These are phyloP conservation scores for Hygrocybe coccinea DNA, from an alignment of 768 basidiomycete species.

Conservation along the genomic window DNA sequence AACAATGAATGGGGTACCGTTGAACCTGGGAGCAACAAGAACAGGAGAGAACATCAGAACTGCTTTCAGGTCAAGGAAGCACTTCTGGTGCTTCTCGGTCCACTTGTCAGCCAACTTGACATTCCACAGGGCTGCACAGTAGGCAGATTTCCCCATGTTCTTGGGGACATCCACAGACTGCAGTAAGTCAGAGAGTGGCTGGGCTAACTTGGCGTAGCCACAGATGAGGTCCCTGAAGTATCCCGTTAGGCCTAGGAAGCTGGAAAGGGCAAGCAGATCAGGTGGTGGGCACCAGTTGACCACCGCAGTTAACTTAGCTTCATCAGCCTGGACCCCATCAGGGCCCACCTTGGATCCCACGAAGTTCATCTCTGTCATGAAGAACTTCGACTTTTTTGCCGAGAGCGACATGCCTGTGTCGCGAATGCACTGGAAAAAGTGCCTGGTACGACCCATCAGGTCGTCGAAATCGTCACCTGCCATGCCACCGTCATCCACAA, in stretches of 20 bases:
- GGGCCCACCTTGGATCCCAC: constrained; percentile 31
- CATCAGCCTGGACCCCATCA: constrained; percentile 32
- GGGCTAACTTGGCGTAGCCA: constrained; percentile 29
- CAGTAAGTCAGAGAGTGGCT: constrained; percentile 29
- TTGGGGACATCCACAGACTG: constrained; percentile 17
- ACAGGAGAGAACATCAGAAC: constrained; percentile 18
- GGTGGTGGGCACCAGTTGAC: constrained; percentile 31
- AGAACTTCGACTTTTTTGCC: constrained; percentile 31
- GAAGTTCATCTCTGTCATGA: constrained; percentile 34
- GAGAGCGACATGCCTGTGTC: constrained; percentile 32
- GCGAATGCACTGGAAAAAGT: constrained; percentile 25
- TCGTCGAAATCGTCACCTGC: constrained; percentile 30
- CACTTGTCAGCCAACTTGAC: constrained; percentile 24
- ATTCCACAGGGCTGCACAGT: background rate
- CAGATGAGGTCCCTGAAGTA: constrained; percentile 33
- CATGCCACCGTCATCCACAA: constrained; percentile 38
- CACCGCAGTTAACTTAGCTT: constrained; percentile 35
- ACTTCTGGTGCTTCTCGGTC: background rate
- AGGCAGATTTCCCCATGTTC: constrained; percentile 9
- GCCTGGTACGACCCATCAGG: constrained; percentile 20
- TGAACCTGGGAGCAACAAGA: constrained; percentile 10
- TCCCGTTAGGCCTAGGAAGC: constrained; percentile 34
- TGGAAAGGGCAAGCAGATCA: constrained; percentile 23
- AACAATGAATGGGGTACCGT: constrained; percentile 33
- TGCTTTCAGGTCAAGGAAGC: background rate